Evolutionary conservation across 768 basidiomycete genomes (phyloP), one percentile per base, ranked within the genome.

Genomic region (Termitomyces titanicus): DNA sequence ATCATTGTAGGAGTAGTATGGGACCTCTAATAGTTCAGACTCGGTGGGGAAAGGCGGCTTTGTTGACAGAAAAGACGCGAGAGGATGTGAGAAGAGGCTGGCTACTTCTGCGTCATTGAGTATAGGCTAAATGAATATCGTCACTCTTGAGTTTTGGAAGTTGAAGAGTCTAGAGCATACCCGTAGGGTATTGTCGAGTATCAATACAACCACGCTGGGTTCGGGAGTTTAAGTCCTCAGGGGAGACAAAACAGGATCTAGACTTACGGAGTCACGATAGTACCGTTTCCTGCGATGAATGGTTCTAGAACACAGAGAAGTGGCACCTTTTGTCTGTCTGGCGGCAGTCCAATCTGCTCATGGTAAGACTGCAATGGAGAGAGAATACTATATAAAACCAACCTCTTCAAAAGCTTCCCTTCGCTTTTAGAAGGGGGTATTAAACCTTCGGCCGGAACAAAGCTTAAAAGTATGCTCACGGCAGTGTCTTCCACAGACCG

Each of bases 331-430:
- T 71, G 73, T 63, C 75, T 74, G 68, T 94, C 89, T 27, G 70
- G 73, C 1, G 92, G 86, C 8, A 96, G 75, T n/a, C 93, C 93
- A 42, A 95, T 87, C 93, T 95, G 65, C 45, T 47, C 35, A 38
- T 24, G 15, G 45, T 33, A 18, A 52, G 43, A 35, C 43, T 45
- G 48, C 18, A 13, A 46, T 29, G 2, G 1, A 27, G 9, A 7
- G 15, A 38, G 24, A 38, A 18, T 15, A 12, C 24, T 27, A 38
- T 29, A 33, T 18, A 24, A 17, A 12, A 55, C 68, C 7, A 53
- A 92, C 94, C 82, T 96, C 94, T 70, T 96, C 94, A 55, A 83
- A 94, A 0, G 93, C 92, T 72, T 95, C 93, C 40, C 93, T 79
- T 51, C 94, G 74, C 92, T 94, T 51, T 0, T 53, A 13, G 24